Evolutionary conservation across 2,329 filamentous ascomycete genomes (phyloP), one percentile per base, ranked within the genome.

Genomic region (Basipetospora sp.): DNA sequence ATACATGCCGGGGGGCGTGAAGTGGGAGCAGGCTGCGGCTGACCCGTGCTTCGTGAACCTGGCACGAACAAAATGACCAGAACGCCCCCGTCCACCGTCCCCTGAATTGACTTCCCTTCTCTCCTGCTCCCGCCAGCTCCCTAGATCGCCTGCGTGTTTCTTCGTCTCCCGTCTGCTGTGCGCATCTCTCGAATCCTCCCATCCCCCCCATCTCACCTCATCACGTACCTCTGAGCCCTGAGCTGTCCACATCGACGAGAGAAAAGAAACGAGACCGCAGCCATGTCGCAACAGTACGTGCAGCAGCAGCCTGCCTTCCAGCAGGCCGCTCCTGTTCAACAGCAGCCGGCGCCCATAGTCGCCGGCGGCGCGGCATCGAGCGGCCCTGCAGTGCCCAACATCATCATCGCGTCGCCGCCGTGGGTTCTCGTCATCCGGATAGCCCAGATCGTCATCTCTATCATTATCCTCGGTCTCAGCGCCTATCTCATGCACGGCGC

Each of bases 371-470:
- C 17, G 13, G 31, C 17, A n/a, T 25, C 37, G 17, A 15, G n/a
- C 17, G 32, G n/a, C 27, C 16, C 17, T 15, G 25, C 33, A 10
- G 31, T 30, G 6, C 25, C 15, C 8, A 33, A 39, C n/a, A 9
- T 39, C 39, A 45, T 66, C 41, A 57, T 67, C 40, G 44, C 50
- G 25, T 57, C 62, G 16, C 63, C 65, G 8, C 38, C 48, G 14
- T 67, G 64, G 63, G 47, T 68, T n/a, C 47, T 58, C 18, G 52
- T 54, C 14, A 34, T 63, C 17, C 60, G 63, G 8, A 51, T 55
- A 13, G 43, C 57, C 28, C 63, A 67, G 42, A 46, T 63, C 35
- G 35, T 67, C 19, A 8, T 68, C 11, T 54, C 62, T 2, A 25
- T 69, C 27, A 44, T 64, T 17, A 52, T 64, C 18, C 47, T 69